These are phyloP conservation scores for Candida albicans DNA, from an alignment of 1,139 yeast species.

Conservation along the genomic window DNA sequence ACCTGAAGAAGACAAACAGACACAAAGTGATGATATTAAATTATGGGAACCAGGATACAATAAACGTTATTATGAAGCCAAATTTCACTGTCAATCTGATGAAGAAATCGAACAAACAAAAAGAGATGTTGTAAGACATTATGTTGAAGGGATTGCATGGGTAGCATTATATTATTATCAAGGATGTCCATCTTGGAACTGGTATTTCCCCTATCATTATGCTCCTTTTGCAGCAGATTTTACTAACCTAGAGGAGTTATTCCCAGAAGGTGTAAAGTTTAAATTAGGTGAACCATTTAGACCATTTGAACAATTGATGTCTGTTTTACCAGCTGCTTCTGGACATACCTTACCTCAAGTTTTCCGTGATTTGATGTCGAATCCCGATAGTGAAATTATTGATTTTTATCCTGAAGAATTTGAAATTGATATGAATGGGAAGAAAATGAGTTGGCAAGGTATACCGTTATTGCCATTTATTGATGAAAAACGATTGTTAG, in stretches of 20 bases:
- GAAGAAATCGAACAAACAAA: constrained; percentile 59
- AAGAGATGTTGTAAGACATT: constrained; percentile 64
- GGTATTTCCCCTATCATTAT: constrained; percentile 97
- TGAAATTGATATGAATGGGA: constrained; percentile 92
- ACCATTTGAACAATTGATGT: constrained; percentile 96
- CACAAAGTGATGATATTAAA: constrained; percentile 57
- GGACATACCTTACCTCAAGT: constrained; percentile 87
- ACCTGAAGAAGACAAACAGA: constrained; percentile 11
- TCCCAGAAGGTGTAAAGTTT: constrained; percentile 60
- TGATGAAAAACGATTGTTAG: constrained; percentile 72
- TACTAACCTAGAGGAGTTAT: constrained; percentile 45
- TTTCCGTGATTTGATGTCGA: constrained; percentile 81
- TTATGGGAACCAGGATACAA: constrained; percentile 88
- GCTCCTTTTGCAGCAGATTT: constrained; percentile 97
- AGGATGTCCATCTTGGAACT: constrained; percentile 98
- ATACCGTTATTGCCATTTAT: constrained; percentile 88
- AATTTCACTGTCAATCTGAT: constrained; percentile 59
- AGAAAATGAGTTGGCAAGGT: constrained; percentile 94
- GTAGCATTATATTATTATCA: constrained; percentile 89
- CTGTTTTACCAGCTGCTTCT: constrained; percentile 95
- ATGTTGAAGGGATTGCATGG: constrained; percentile 96
- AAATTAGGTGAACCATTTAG: constrained; percentile 76
- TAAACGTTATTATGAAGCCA: constrained; percentile 74
- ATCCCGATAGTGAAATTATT: constrained; percentile 76
- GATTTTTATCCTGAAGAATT: constrained; percentile 92